Percentiles rank a stretch among this genome's conserved stretches.
Evolutionary conservation across 805 yeast species (phyloP).

Genomic region (Saccharomycopsis schoenii): DNA sequence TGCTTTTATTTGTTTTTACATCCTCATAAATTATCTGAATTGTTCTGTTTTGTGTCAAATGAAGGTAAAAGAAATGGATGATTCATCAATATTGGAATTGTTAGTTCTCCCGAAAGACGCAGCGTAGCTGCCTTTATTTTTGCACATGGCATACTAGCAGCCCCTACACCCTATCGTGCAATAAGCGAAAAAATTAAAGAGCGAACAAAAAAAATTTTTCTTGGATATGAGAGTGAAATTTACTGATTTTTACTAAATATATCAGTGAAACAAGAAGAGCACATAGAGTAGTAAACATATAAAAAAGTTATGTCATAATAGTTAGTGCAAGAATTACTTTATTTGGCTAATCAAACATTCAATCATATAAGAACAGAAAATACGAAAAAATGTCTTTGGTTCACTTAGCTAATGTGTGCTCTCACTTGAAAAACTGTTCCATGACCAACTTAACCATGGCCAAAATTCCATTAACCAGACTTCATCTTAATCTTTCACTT

Average conservation of each 20-base stretch:
- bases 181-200: not conserved
- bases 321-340: too few relatives aligned
- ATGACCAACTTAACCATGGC: constrained; percentile 66
- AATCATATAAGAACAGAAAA: not conserved
- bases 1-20: too few relatives aligned
- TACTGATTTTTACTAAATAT: not conserved
- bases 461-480: constrained; percentile 70
- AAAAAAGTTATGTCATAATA: not conserved
- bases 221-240: not conserved
- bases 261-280: too few relatives aligned
- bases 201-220: not conserved
- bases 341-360: not conserved
- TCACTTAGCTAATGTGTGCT: constrained; percentile 71
- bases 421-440: constrained; percentile 83
- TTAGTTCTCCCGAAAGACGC: too few relatives aligned
- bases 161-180: not conserved
- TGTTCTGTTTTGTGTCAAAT: too few relatives aligned
- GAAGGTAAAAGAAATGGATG: not conserved
- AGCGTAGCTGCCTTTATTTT: not conserved
- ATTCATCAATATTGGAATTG: not conserved
- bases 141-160: not conserved
- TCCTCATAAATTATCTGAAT: too few relatives aligned
- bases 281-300: too few relatives aligned
- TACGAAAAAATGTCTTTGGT: constrained; percentile 57
- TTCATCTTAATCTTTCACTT: constrained; percentile 74